A percentile compares a stretch with the other conserved stretches of the same genome.
phyloP scores from a whole-genome alignment of 371 early-diverging fungal species.

The Mortierella sp. region DNA sequence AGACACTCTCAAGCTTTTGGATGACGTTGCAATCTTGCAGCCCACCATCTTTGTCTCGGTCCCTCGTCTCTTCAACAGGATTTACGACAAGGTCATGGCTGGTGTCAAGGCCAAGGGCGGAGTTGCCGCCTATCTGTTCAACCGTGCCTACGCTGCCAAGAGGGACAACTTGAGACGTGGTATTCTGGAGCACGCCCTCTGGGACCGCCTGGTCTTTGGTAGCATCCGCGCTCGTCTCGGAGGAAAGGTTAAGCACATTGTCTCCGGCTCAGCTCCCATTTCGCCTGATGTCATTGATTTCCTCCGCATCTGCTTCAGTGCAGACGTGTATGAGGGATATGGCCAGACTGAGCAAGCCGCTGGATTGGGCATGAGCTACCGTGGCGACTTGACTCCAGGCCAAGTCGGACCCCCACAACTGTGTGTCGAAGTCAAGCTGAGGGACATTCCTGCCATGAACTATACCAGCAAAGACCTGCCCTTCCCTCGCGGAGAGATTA shows the following conservation, averaged over 20 bases:
- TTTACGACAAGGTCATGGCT: slow-evolving; percentile 94
- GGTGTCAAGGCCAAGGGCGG: slow-evolving; percentile 88
- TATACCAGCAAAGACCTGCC: slow-evolving; percentile 90
- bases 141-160: slow-evolving; percentile 84
- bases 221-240: slow-evolving; percentile 90
- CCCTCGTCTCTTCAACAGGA: slow-evolving; percentile 96
- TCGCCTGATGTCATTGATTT: slow-evolving; percentile 90
- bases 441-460: slow-evolving; percentile 92
- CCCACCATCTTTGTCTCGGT: slow-evolving; percentile 97
- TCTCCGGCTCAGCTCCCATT: slow-evolving; percentile 92
- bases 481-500: slow-evolving; percentile 94
- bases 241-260: slow-evolving; percentile 86
- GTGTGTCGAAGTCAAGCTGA: slow-evolving; percentile 85
- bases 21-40: slow-evolving; percentile 90
- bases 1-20: slow-evolving; percentile 89
- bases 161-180: slow-evolving; percentile 71
- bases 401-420: slow-evolving; percentile 89
- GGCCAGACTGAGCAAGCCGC: slow-evolving; percentile 96
- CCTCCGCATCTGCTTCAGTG: slow-evolving; percentile 88
- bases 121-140: slow-evolving; percentile 86
- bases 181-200: slow-evolving; percentile 76
- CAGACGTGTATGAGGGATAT: slow-evolving; percentile 92
- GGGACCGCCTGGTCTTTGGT: slow-evolving; percentile 90
- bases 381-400: slow-evolving; percentile 77
- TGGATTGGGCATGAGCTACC: slow-evolving; percentile 70